Evolutionary conservation across 495 filamentous ascomycete species (phyloP).

Genomic region (Hapsidospora chrysogenum): DNA sequence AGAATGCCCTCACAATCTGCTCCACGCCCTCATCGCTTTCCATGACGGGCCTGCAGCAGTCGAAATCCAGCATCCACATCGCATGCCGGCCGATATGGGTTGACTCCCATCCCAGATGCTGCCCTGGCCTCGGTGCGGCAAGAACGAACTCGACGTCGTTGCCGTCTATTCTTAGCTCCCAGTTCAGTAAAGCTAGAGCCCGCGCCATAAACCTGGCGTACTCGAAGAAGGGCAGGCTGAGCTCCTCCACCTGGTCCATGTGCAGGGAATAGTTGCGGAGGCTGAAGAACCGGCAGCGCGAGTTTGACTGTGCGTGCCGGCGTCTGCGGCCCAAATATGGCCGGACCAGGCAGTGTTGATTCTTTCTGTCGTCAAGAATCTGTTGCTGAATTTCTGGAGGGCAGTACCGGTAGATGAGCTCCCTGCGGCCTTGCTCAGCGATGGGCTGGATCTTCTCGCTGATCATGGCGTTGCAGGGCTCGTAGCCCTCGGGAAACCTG

Average conservation of each 20-base stretch:
- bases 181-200: conserved; percentile 7
- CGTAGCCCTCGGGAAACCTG: too few species aligned
- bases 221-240: conserved; percentile 1
- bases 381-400: conserved; percentile 2
- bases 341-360: conserved; percentile 13
- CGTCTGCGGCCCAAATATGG: conserved; percentile 9
- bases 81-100: too few species aligned
- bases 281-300: conserved; percentile 1
- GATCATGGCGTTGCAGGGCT: too few species aligned
- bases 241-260: conserved; percentile 7
- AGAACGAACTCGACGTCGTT: conserved; percentile 8
- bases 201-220: conserved; percentile 4
- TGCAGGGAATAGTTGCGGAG: conserved; percentile 8
- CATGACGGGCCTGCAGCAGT: too few species aligned
- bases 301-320: conserved; percentile 4
- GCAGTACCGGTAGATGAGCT: too few species aligned
- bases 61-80: too few species aligned
- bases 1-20: too few species aligned
- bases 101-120: too few species aligned
- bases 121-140: too few species aligned
- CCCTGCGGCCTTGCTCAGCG: too few species aligned
- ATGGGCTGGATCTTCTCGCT: too few species aligned
- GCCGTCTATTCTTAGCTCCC: conserved; percentile 6
- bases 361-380: conserved; percentile 5
- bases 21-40: too few species aligned